Conservation (phyloP, 768 basidiomycete species). For the Mycena sanguinolenta region DNA sequence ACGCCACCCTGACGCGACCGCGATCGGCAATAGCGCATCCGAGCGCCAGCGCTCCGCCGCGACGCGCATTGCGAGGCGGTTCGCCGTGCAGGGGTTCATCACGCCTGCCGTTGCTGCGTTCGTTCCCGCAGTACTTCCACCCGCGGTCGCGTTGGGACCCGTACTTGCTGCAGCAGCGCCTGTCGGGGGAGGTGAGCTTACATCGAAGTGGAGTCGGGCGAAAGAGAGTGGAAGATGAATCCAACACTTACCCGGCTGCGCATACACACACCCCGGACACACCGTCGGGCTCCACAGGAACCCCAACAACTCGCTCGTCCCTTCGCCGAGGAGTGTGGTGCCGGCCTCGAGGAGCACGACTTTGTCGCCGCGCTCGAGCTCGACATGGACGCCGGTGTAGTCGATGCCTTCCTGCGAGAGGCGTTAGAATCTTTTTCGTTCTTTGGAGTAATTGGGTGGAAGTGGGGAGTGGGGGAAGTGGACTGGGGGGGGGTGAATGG, state of each 20-base stretch:
- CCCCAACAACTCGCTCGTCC: slow-evolving; percentile 30
- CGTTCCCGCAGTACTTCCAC: no score
- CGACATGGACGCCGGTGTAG: slow-evolving; percentile 36
- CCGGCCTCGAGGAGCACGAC: slow-evolving; percentile 31
- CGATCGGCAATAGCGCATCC: slow-evolving; percentile 29
- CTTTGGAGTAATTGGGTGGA: no score
- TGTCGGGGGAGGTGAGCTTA: no score
- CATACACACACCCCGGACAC: slow-evolving; percentile 28
- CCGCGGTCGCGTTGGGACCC: no score
- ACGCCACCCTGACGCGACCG: slow-evolving; percentile 13
- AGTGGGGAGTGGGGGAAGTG: no score
- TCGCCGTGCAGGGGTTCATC: slow-evolving; percentile 33
- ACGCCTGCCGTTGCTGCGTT: neutral
- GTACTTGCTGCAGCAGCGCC: no score
- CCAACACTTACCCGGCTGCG: neutral
- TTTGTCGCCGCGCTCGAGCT: slow-evolving; percentile 34
- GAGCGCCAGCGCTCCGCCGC: slow-evolving; percentile 36
- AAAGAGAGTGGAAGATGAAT: no score
- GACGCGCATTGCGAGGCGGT: slow-evolving; percentile 34
- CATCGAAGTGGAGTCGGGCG: no score
- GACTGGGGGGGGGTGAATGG: no score
- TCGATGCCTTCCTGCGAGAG: slow-evolving; percentile 31
- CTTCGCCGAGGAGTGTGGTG: slow-evolving; percentile 26
- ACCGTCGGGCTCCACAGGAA: slow-evolving; percentile 36
- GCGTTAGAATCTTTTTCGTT: no score